Conservation (phyloP, 148 eudicot genomes). For the Mesembryanthemum crystallinum region DNA sequence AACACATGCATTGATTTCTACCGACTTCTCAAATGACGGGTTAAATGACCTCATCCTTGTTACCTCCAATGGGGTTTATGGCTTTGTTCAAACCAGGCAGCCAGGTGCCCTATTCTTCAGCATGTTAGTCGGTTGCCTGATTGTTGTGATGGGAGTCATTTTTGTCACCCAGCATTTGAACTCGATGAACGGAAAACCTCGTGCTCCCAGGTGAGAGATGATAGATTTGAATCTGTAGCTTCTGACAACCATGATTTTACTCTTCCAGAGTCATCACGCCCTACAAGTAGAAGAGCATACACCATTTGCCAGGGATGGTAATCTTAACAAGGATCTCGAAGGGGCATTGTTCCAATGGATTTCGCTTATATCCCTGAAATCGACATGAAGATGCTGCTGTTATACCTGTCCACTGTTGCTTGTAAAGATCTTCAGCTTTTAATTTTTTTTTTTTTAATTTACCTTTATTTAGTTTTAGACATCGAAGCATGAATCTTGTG, state of each 20-base stretch:
- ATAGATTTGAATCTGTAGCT: constrained; percentile 20
- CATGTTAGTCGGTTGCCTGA: constrained; percentile 93
- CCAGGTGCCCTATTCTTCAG: constrained; percentile 99
- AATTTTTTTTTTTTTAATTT: not conserved
- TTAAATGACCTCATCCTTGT: constrained; percentile 78
- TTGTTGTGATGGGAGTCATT: constrained; percentile 89
- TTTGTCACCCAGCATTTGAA: constrained; percentile 88
- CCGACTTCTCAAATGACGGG: constrained; percentile 94
- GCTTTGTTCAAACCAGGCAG: constrained; percentile 95
- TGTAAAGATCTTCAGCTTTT: constrained; percentile 17
- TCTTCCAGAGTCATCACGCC: not conserved
- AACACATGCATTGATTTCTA: constrained; percentile 71
- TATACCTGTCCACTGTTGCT: constrained; percentile 5
- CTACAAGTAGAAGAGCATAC: constrained; percentile 7
- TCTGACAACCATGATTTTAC: not conserved
- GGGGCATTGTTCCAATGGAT: not conserved
- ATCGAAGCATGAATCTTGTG: not conserved
- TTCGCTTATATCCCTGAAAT: not conserved
- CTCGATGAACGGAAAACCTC: constrained; percentile 72
- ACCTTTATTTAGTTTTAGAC: not conserved
- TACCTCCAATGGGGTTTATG: constrained; percentile 81
- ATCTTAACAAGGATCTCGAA: not conserved
- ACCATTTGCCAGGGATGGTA: not conserved
- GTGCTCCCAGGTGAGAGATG: constrained; percentile 50
- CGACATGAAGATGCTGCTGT: not conserved